Evolutionary conservation across 768 basidiomycete genomes (phyloP), one percentile per base, ranked within the genome.

Genomic region (Clathrus columnatus): DNA sequence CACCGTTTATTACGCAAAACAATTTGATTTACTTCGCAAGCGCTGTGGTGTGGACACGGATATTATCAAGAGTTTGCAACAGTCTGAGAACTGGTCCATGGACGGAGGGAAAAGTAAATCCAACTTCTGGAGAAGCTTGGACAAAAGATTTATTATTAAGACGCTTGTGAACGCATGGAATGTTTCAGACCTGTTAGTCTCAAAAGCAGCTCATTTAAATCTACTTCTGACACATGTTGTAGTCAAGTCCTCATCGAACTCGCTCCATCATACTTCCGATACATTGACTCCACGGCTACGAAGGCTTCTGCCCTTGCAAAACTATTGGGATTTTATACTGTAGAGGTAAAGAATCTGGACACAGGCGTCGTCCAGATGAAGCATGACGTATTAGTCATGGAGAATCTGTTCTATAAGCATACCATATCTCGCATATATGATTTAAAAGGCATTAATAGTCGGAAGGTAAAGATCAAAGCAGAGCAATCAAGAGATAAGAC

Each of bases 151-250:
- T 64, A 83, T 92, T 61, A 84, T 91, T 72, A 91, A 91, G 77
- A 87, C 87, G 18, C 68, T 91, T 57, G 84, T 92, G 16, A 84
- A 85, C 68, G 85, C 87, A 14, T 91, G 88, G 88, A 88, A 88
- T 67, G 87, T 89, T 41, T 84, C 84, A 5, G 89, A 91, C 70
- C 67, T 88, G 87, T 89, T 18, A 51, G 58, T 45, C 21, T 50
- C n/a, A 70, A 23, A 50, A 23, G n/a, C n/a, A n/a, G n/a, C n/a
- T n/a, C 26, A 44, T 36, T 48, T 60, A 47, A 44, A 36, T 27
- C 45, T 46, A 32, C 44, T 23, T 44, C n/a, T 47, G 50, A 17
- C 24, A 20, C 48, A 20, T 45, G 49, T 54, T 14, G 1, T 59
- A 89, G 87, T 32, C 87, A 90, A 73, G 85, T 87, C 2, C 68